Percentiles rank a stretch among this genome's conserved stretches.
Evolutionary conservation across 2,329 filamentous ascomycete genomes (phyloP).

Genomic region (Amylocarpus encephaloides): DNA sequence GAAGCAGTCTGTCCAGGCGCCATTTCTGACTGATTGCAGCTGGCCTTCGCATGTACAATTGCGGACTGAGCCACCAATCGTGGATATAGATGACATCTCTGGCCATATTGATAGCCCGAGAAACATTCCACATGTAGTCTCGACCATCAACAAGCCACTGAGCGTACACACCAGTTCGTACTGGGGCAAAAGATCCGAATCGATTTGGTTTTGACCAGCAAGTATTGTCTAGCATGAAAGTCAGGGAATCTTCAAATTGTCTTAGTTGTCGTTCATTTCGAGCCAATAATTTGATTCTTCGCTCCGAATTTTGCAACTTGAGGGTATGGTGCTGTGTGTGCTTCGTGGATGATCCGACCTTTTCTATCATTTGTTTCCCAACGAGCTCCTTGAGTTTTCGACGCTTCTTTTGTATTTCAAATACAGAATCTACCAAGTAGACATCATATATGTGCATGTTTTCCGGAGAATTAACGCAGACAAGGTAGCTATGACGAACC

Average conservation of each 20-base stretch:
- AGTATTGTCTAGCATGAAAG: conserved; percentile 76
- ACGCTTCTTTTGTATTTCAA: conserved; percentile 72
- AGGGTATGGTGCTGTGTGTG: conserved; percentile 70
- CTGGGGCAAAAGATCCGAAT: conserved; percentile 89
- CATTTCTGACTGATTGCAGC: conserved; percentile 97
- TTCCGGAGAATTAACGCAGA: conserved; percentile 96
- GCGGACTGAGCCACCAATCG: conserved; percentile 97
- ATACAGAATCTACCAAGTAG: conserved; percentile 88
- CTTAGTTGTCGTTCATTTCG: conserved; percentile 82
- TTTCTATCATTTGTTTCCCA: conserved; percentile 53
- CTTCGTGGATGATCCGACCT: conserved; percentile 31
- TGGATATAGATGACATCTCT: conserved; percentile 98
- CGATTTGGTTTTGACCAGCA: conserved; percentile 78
- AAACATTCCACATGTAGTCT: conserved; percentile 99
- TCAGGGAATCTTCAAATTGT: conserved; percentile 92
- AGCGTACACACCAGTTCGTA: conserved; percentile 78
- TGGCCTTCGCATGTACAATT: conserved; percentile 89
- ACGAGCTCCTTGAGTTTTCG: conserved; percentile 46
- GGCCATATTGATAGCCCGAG: conserved; percentile 91
- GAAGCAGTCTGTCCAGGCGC: conserved; percentile 88
- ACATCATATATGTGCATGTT: conserved; percentile 99
- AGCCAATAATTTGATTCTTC: conserved; percentile 84
- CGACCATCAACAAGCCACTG: conserved; percentile 96
- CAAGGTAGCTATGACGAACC: conserved; percentile 94
- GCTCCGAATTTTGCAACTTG: conserved; percentile 83